Evolutionary conservation across 169 alveolate species (phyloP), one percentile per base, ranked within the genome.

Genomic region (Cryptosporidium tyzzeri): DNA sequence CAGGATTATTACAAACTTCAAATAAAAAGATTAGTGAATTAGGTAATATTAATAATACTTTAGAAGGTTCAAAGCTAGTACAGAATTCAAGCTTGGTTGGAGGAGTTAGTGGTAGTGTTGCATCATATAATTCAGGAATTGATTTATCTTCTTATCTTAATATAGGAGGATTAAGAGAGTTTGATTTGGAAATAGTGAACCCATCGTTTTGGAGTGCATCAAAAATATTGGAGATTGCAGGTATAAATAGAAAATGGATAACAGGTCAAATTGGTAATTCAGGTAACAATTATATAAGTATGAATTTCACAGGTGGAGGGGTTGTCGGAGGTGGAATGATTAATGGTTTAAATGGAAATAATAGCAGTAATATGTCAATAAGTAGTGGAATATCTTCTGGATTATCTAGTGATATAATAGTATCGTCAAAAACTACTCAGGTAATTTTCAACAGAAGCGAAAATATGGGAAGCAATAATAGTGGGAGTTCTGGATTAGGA

Each of bases 161-260:
- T 10, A 26, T 37, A 23, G 67, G 67, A 9, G 67, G 67, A 55
- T 55, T 55, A 23, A 55, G 12, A 55, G 67, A 23, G 67, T 55
- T 23, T 33, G 51, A 58, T 29, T 39, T 59, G 35, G 61, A 74
- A 18, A 74, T 41, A 35, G 73, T 59, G 12, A 53, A 58, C 21
- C 86, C 86, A n/a, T 55, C 86, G 41, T 74, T 74, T 74, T 74
- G 86, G 86, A 61, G 71, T 33, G 37, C 14, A n/a, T 39, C 86
- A 9, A 74, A 74, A 37, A 74, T 74, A 16, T 31, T 35, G 29
- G 86, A 74, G 58, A 74, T 74, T 35, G 86, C 86, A 14, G 29
- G 44, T 16, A 74, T 74, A n/a, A 74, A 74, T 29, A 53, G 37
- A 14, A 74, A 74, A n/a, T 74, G 86, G 86, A 74, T 74, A 39